Evolutionary conservation across 2,329 filamentous ascomycete species (phyloP).

Genomic region (Monascus ruber): DNA sequence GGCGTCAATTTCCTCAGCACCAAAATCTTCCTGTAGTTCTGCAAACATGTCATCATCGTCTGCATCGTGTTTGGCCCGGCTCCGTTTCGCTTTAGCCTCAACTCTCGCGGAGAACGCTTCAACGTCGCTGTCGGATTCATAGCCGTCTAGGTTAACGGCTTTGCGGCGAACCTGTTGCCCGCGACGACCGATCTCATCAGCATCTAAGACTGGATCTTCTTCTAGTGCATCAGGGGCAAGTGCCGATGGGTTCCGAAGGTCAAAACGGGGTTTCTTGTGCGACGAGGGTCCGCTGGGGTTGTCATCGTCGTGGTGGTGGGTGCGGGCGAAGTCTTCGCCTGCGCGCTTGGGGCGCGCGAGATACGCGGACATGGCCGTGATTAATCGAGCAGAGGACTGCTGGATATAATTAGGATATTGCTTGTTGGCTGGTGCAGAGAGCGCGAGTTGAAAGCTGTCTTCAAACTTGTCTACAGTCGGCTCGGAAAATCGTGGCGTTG

Average conservation of each 20-base stretch:
- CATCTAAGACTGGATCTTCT: conserved; percentile 67
- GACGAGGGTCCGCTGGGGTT: conserved; percentile 34
- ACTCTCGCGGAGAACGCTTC: conserved; percentile 75
- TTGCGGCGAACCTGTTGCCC: conserved; percentile 72
- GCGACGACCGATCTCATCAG: conserved; percentile 76
- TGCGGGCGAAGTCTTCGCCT: conserved; percentile 68
- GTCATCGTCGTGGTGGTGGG: conserved; percentile 52
- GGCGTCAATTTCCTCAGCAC: conserved; percentile 41
- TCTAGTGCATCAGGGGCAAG: conserved; percentile 72
- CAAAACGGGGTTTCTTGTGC: conserved; percentile 77
- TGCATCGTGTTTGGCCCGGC: conserved; percentile 23
- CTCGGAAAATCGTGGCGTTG: conserved; percentile 31
- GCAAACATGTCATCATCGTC: conserved; percentile 72
- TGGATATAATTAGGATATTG: too few species aligned
- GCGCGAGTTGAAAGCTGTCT: too few species aligned
- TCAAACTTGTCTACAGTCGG: conserved; percentile 20
- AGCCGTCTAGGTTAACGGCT: conserved; percentile 91
- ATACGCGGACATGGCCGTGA: conserved; percentile 42
- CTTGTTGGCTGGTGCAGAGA: too few species aligned
- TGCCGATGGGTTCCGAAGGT: conserved; percentile 85
- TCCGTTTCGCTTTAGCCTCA: conserved; percentile 42
- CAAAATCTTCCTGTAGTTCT: conserved; percentile 49
- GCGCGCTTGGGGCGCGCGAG: conserved; percentile 71
- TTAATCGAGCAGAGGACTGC: too few species aligned
- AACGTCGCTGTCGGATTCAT: conserved; percentile 85